Conservation (phyloP, 2,329 filamentous ascomycete species). For the Penicillium sclerotiorum region DNA sequence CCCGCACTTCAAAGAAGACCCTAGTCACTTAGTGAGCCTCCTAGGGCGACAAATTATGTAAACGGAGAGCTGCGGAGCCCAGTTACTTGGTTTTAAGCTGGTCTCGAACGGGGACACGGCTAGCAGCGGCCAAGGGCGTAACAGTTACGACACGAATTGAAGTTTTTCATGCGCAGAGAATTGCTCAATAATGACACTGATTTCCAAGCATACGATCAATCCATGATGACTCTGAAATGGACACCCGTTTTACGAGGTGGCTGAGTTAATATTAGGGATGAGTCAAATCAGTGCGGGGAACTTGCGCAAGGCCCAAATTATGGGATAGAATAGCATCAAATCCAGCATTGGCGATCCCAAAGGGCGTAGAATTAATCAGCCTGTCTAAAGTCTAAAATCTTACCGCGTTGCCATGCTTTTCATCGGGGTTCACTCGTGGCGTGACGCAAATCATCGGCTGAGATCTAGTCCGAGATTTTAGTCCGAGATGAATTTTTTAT, state of each 20-base stretch:
- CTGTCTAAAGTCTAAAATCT: not conserved
- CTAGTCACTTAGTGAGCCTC: not conserved
- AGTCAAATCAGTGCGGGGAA: not conserved
- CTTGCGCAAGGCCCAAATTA: too few species aligned
- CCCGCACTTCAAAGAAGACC: not conserved
- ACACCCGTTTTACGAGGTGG: not conserved
- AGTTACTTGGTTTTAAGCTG: not conserved
- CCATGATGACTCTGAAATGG: too few species aligned
- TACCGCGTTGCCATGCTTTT: not conserved
- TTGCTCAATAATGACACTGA: not conserved
- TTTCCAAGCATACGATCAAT: not conserved
- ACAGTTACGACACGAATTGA: not conserved
- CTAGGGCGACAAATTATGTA: not conserved
- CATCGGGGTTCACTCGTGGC: slow-evolving; percentile 1
- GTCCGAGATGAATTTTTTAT: slow-evolving; percentile 8
- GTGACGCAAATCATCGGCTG: not conserved
- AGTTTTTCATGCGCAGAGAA: not conserved
- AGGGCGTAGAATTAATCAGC: not conserved
- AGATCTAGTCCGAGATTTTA: slow-evolving; percentile 11
- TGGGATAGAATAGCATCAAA: not conserved
- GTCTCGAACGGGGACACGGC: not conserved
- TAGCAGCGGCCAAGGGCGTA: not conserved
- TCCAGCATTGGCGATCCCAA: not conserved
- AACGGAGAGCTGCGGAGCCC: not conserved
- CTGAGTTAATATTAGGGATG: not conserved